phyloP scores from a whole-genome alignment of 148 eudicot genomes.

The Fagopyrum homotropicum region DNA sequence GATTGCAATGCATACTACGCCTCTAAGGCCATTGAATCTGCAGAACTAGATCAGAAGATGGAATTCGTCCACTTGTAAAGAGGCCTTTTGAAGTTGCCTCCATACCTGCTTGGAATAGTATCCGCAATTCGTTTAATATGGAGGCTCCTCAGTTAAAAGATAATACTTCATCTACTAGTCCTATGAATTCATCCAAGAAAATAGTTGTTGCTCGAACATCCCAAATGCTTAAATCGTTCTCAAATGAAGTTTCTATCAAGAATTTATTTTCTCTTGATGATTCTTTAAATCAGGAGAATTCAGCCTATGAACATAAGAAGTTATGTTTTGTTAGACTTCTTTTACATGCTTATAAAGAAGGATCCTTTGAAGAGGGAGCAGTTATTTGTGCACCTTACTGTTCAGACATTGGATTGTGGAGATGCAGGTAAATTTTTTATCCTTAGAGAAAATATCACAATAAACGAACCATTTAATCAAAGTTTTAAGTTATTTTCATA shows the following conservation, averaged over 20 bases:
- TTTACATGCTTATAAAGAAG: slow-evolving; percentile 62
- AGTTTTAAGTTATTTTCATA: neutral
- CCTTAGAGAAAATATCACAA: neutral
- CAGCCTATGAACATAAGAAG: slow-evolving; percentile 23
- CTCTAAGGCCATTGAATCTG: slow-evolving; percentile 49
- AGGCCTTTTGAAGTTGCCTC: slow-evolving; percentile 53
- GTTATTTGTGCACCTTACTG: slow-evolving; percentile 70
- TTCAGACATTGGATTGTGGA: slow-evolving; percentile 43
- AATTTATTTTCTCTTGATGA: slow-evolving; percentile 35
- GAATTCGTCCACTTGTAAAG: slow-evolving; percentile 39
- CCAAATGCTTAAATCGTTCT: slow-evolving; percentile 28
- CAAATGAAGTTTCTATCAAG: slow-evolving; percentile 28
- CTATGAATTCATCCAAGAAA: slow-evolving; percentile 17
- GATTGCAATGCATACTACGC: slow-evolving; percentile 55
- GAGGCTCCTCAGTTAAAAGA: slow-evolving; percentile 15
- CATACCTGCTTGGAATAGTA: slow-evolving; percentile 67
- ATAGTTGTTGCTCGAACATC: slow-evolving; percentile 62
- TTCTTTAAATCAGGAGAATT: slow-evolving; percentile 20
- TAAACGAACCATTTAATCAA: neutral
- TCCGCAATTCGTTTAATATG: slow-evolving; percentile 20
- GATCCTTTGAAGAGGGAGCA: slow-evolving; percentile 82
- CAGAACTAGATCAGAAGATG: slow-evolving; percentile 25
- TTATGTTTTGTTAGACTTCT: slow-evolving; percentile 61
- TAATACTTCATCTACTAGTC: neutral
- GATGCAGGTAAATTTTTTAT: slow-evolving; percentile 36